phyloP scores from a whole-genome alignment of 2,329 filamentous ascomycete genomes.

The Fusarium chaquense region DNA sequence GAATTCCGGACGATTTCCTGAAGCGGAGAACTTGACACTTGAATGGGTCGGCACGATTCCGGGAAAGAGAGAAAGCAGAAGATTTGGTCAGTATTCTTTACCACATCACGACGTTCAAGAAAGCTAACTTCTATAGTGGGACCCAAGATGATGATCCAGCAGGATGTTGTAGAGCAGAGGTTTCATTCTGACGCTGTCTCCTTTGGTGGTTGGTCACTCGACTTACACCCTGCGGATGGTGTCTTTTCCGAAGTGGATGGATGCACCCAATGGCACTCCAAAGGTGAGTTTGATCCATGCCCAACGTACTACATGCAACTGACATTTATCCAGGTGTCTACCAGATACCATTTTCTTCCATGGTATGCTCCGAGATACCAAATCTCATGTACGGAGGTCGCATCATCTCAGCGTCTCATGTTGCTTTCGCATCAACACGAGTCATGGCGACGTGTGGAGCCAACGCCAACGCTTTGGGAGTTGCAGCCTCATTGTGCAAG shows the following conservation, averaged over 20 bases:
- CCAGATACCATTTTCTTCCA: slow-evolving; percentile 18
- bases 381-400: slow-evolving; percentile 29
- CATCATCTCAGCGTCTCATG: slow-evolving; percentile 24
- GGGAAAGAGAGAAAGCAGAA: slow-evolving; percentile 15
- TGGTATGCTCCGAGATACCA: slow-evolving; percentile 15
- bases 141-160: slow-evolving; percentile 18
- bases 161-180: slow-evolving; percentile 15
- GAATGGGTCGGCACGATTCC: slow-evolving; percentile 26
- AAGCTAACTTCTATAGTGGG: not conserved
- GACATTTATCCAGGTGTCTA: not conserved
- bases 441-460: slow-evolving; percentile 27
- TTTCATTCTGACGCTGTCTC: slow-evolving; percentile 20
- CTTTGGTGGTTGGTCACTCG: slow-evolving; percentile 24
- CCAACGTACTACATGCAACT: accelerated
- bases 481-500: slow-evolving; percentile 16
- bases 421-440: slow-evolving; percentile 20
- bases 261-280: slow-evolving; percentile 29
- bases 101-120: accelerated
- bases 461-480: slow-evolving; percentile 18
- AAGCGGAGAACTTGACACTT: slow-evolving; percentile 19
- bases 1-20: slow-evolving; percentile 16
- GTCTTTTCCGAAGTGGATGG: slow-evolving; percentile 23
- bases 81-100: not conserved
- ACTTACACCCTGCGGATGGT: slow-evolving; percentile 19
- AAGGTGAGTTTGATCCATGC: not conserved